Evolutionary conservation across 2,329 filamentous ascomycete species (phyloP).

Genomic region (Monilinia vaccinii-corymbosi): DNA sequence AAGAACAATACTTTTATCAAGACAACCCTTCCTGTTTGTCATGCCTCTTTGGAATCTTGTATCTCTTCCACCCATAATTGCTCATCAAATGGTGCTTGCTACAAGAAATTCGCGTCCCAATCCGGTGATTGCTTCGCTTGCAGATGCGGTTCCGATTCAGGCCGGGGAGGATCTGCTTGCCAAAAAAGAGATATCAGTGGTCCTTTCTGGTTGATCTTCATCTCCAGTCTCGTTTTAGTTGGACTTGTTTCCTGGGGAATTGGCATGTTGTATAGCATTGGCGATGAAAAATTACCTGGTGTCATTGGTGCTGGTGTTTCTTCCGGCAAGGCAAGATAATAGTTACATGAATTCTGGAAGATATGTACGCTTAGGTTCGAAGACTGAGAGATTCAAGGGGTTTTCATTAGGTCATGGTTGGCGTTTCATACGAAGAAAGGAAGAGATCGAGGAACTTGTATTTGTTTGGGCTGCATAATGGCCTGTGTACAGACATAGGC

Average conservation of each 20-base stretch:
- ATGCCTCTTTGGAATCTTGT: slow-evolving; percentile 61
- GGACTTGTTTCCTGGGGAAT: slow-evolving; percentile 62
- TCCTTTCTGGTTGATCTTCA: slow-evolving; percentile 78
- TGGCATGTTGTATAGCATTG: slow-evolving; percentile 72
- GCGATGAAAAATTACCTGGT: slow-evolving; percentile 78
- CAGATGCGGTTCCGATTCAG: slow-evolving; percentile 42
- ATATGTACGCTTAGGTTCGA: slow-evolving; percentile 8
- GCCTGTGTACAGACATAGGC: background rate
- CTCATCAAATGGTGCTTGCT: slow-evolving; percentile 72
- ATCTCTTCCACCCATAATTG: slow-evolving; percentile 64
- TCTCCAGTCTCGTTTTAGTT: slow-evolving; percentile 63
- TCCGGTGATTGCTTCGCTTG: slow-evolving; percentile 65
- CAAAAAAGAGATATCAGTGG: slow-evolving; percentile 86
- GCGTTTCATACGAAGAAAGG: slow-evolving; percentile 5
- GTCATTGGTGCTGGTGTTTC: slow-evolving; percentile 95
- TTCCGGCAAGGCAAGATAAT: slow-evolving; percentile 40
- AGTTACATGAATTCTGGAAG: background rate
- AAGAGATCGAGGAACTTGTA: slow-evolving; percentile 1
- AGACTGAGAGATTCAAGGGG: background rate
- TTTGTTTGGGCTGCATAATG: slow-evolving; percentile 4
- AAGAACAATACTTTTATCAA: slow-evolving; percentile 11
- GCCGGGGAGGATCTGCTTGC: slow-evolving; percentile 64
- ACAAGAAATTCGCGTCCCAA: slow-evolving; percentile 50
- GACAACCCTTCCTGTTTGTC: slow-evolving; percentile 52
- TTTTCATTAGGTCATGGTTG: slow-evolving; percentile 1